These are phyloP conservation scores for Phytophthora kernoviae DNA, from an alignment of 352 stramenopile species.

Conservation along the genomic window DNA sequence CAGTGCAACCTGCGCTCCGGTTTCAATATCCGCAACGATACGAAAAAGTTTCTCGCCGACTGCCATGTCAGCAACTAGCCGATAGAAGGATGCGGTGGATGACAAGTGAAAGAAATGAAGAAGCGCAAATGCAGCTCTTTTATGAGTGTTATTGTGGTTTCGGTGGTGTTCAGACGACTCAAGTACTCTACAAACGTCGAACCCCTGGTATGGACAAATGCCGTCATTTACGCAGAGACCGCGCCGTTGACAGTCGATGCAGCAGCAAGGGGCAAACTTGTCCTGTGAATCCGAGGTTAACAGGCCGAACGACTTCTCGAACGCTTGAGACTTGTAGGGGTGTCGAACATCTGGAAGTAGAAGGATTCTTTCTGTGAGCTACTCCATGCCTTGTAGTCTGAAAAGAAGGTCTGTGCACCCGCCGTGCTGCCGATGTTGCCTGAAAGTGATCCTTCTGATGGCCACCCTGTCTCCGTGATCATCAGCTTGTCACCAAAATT, in stretches of 20 bases:
- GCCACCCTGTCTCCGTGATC: constrained; percentile 60
- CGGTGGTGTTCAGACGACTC: constrained; percentile 16
- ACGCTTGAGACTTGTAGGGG: constrained; percentile 44
- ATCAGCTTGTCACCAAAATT: constrained; percentile 51
- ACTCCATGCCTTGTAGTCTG: constrained; percentile 59
- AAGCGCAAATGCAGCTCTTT: constrained; percentile 10
- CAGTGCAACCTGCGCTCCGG: constrained; percentile 94
- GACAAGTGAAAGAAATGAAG: constrained; percentile 1
- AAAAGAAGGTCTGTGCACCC: constrained; percentile 41
- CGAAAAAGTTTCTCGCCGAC: constrained; percentile 36
- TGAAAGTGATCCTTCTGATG: constrained; percentile 30
- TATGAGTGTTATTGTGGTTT: constrained; percentile 16
- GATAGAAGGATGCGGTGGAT: not conserved
- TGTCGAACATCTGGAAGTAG: constrained; percentile 82
- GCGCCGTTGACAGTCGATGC: constrained; percentile 5
- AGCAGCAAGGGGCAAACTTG: constrained; percentile 29
- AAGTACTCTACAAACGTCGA: constrained; percentile 30
- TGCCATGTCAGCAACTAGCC: constrained; percentile 37
- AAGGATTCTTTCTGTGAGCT: constrained; percentile 40
- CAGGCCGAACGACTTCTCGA: constrained; percentile 58
- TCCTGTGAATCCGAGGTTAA: constrained; percentile 25
- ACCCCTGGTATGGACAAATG: not conserved
- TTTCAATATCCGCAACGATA: constrained; percentile 37
- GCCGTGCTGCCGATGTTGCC: constrained; percentile 33
- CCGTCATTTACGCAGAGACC: constrained; percentile 9